phyloP scores from a whole-genome alignment of 768 basidiomycete species.

The Pulveroboletus sp. region DNA sequence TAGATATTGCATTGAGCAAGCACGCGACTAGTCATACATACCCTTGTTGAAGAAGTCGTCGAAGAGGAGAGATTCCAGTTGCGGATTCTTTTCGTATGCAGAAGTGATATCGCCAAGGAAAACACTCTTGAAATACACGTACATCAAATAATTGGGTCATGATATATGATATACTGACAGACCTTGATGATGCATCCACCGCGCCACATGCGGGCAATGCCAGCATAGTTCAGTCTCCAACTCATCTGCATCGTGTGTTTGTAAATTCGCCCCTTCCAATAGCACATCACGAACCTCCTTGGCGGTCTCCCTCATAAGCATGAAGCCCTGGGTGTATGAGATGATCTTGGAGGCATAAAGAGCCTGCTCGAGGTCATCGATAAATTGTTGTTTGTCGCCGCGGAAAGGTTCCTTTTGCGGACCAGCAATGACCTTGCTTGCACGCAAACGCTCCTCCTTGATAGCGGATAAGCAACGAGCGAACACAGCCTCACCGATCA shows the following conservation, averaged over 20 bases:
- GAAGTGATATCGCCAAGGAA: slow-evolving; percentile 91
- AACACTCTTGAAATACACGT: slow-evolving; percentile 53
- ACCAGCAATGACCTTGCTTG: slow-evolving; percentile 85
- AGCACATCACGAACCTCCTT: slow-evolving; percentile 58
- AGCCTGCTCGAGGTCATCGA: slow-evolving; percentile 98
- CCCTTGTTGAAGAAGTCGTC: slow-evolving; percentile 98
- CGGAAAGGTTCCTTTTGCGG: slow-evolving; percentile 92
- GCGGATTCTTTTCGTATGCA: slow-evolving; percentile 80
- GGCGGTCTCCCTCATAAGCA: slow-evolving; percentile 98
- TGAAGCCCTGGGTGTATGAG: slow-evolving; percentile 99
- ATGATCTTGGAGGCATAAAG: slow-evolving; percentile 99
- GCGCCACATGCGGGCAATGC: slow-evolving; percentile 99
- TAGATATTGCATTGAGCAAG: slow-evolving; percentile 1
- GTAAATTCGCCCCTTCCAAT: not conserved
- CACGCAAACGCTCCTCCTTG: slow-evolving; percentile 92
- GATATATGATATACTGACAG: slow-evolving; percentile 10
- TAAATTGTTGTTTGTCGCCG: slow-evolving; percentile 98
- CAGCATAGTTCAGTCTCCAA: slow-evolving; percentile 97
- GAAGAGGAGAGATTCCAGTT: slow-evolving; percentile 90
- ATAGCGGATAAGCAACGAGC: slow-evolving; percentile 96
- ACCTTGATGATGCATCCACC: slow-evolving; percentile 99
- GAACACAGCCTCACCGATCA: slow-evolving; percentile 99
- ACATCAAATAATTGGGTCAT: slow-evolving; percentile 5
- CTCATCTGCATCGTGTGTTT: slow-evolving; percentile 39
- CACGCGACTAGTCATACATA: slow-evolving; percentile 18